Conservation (phyloP, 345 rosid species). For the Rhodamnia argentea region DNA sequence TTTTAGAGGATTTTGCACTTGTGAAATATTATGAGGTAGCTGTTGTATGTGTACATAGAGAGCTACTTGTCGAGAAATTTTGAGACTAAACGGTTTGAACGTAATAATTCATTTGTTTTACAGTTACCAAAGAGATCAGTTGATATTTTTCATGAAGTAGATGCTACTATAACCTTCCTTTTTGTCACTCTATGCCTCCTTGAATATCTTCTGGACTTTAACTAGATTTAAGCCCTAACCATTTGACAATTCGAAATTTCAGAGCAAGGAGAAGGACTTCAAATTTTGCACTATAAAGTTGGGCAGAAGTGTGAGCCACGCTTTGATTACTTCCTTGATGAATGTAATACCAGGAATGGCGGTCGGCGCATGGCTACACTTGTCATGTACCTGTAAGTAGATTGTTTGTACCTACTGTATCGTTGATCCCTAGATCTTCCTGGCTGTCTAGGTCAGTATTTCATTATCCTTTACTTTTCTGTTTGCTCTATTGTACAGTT, state of each 20-base stretch:
- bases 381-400: constrained; percentile 92
- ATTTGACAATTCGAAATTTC: constrained; percentile 1
- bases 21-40: not conserved
- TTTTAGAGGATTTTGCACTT: not conserved
- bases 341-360: constrained; percentile 77
- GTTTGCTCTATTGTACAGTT: constrained; percentile 34
- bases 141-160: not conserved
- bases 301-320: constrained; percentile 97
- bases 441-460: not conserved
- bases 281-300: constrained; percentile 83
- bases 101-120: not conserved
- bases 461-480: not conserved
- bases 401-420: not conserved
- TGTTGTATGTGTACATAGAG: not conserved
- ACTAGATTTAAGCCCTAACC: not conserved
- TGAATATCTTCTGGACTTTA: not conserved
- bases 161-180: not conserved
- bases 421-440: not conserved
- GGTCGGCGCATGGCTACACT: constrained; percentile 94
- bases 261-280: constrained; percentile 97
- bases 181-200: not conserved
- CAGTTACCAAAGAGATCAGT: not conserved
- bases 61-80: not conserved
- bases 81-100: not conserved
- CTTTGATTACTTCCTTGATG: constrained; percentile 84